Percentiles rank a stretch among this genome's conserved stretches.
Evolutionary conservation across 2,329 filamentous ascomycete species (phyloP).

Genomic region (Sclerotinia minor): DNA sequence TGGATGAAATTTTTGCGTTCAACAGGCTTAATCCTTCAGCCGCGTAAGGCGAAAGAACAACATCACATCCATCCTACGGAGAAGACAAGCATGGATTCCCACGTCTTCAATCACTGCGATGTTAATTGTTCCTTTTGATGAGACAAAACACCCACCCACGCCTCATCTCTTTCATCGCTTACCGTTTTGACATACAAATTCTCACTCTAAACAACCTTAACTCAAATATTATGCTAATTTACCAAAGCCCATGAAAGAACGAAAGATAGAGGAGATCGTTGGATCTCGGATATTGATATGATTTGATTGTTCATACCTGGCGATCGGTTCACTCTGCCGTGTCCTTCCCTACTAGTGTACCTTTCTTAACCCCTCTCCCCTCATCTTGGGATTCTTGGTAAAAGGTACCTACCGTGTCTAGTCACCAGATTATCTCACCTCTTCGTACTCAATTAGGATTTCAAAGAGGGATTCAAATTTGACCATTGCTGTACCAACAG

Average conservation of each 20-base stretch:
- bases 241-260: not conserved
- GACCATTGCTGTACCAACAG: slow-evolving; percentile 16
- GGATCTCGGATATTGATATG: slow-evolving; percentile 10
- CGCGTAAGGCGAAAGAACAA: slow-evolving; percentile 17
- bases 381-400: not conserved
- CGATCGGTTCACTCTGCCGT: slow-evolving; percentile 14
- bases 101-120: slow-evolving; percentile 3
- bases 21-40: slow-evolving; percentile 20
- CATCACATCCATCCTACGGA: not conserved
- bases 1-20: not conserved
- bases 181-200: not conserved
- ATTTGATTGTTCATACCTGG: slow-evolving; percentile 5
- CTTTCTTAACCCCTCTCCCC: slow-evolving; percentile 5
- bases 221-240: slow-evolving; percentile 5
- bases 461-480: slow-evolving; percentile 2
- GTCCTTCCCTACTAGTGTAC: slow-evolving; percentile 11
- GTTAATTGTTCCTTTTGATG: slow-evolving; percentile 7
- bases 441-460: not conserved
- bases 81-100: slow-evolving; percentile 13
- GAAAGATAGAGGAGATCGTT: slow-evolving; percentile 5
- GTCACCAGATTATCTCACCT: slow-evolving; percentile 1
- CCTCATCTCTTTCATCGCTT: not conserved
- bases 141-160: not conserved
- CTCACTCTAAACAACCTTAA: slow-evolving; percentile 6
- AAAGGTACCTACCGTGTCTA: not conserved